A percentile compares a stretch with the other conserved stretches of the same genome.
Evolutionary conservation across 352 stramenopile species (phyloP).

Genomic region (Globisporangium iwayamae): DNA sequence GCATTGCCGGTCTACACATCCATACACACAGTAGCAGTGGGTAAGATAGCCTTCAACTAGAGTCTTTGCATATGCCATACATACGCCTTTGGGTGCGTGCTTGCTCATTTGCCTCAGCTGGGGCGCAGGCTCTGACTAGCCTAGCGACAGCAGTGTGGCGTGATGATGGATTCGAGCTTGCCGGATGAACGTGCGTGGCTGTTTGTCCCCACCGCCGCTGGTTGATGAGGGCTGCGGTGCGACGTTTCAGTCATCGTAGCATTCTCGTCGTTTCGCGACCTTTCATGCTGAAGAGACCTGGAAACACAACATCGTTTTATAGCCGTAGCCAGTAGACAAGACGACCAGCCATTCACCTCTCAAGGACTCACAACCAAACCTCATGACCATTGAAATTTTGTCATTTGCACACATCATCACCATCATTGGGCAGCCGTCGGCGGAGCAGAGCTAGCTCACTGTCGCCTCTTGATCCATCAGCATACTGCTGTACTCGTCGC

Average conservation of each 20-base stretch:
- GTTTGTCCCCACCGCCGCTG: neutral
- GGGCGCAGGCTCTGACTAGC: neutral
- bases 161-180: neutral
- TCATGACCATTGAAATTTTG: neutral
- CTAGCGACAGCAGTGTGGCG: neutral
- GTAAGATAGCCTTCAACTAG: neutral
- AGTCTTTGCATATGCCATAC: slow-evolving; percentile 1
- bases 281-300: slow-evolving; percentile 19
- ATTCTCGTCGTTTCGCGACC: slow-evolving; percentile 41
- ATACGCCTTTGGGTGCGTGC: slow-evolving; percentile 42
- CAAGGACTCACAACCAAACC: neutral
- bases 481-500: neutral
- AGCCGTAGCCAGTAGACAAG: neutral
- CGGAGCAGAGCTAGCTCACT: neutral
- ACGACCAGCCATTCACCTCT: too few species aligned
- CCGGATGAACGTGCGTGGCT: neutral
- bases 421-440: neutral
- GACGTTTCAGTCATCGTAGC: slow-evolving; percentile 18
- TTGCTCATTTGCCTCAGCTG: slow-evolving; percentile 42
- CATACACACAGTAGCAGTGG: slow-evolving; percentile 4
- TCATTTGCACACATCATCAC: slow-evolving; percentile 8
- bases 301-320: neutral
- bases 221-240: neutral
- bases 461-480: slow-evolving; percentile 3
- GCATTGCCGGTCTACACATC: slow-evolving; percentile 19